Evolutionary conservation across 345 rosid species (phyloP).

Genomic region (Toxicodendron radicans): DNA sequence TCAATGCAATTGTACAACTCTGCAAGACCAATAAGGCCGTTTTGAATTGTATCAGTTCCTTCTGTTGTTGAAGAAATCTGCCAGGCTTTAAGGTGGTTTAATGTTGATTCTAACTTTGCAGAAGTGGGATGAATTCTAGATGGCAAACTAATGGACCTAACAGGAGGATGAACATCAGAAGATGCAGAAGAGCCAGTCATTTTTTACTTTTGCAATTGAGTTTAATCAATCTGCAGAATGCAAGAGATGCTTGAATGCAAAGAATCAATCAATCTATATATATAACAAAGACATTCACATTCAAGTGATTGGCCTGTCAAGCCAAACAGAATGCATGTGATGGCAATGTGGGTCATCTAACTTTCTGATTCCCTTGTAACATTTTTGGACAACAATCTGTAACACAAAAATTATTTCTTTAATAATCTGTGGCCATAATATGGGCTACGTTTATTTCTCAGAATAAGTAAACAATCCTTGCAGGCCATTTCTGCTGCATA

Average conservation of each 20-base stretch:
- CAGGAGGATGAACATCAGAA: slow-evolving; percentile 26
- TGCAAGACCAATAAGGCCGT: slow-evolving; percentile 38
- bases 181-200: slow-evolving; percentile 22
- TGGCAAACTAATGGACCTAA: slow-evolving; percentile 59
- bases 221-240: background rate
- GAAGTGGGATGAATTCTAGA: slow-evolving; percentile 49
- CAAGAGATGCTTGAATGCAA: slow-evolving; percentile 3
- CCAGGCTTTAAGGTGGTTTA: slow-evolving; percentile 41
- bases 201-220: background rate
- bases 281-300: background rate
- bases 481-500: slow-evolving; percentile 4
- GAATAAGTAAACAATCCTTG: slow-evolving; percentile 5
- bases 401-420: slow-evolving; percentile 1
- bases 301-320: background rate
- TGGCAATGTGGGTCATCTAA: slow-evolving; percentile 15
- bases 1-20: slow-evolving; percentile 43
- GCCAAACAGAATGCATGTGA: slow-evolving; percentile 26
- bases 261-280: slow-evolving; percentile 9
- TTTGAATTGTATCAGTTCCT: slow-evolving; percentile 31
- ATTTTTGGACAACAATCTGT: slow-evolving; percentile 23
- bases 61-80: slow-evolving; percentile 23
- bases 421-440: background rate
- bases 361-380: slow-evolving; percentile 7
- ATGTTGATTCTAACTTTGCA: slow-evolving; percentile 42
- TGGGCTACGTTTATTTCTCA: slow-evolving; percentile 3